These are phyloP conservation scores for Penicillium paxilli DNA, from an alignment of 495 filamentous ascomycete species.

Conservation along the genomic window DNA sequence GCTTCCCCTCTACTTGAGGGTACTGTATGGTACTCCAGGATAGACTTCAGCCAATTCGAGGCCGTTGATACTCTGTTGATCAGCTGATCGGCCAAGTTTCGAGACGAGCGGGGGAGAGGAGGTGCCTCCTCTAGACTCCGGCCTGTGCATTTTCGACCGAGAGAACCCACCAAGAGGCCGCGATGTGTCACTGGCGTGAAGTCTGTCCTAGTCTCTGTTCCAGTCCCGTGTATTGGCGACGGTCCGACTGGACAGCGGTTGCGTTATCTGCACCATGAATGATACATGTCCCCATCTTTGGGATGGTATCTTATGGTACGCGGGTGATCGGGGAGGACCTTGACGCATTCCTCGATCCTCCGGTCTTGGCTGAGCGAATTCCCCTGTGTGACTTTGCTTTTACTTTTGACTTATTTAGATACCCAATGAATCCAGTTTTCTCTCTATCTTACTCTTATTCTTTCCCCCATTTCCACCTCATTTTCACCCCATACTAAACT, in stretches of 20 bases:
- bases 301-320: no score
- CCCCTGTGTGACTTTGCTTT: neutral
- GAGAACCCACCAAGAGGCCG: neutral
- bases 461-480: neutral
- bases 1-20: no score
- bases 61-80: neutral
- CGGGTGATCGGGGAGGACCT: slow-evolving; percentile 10
- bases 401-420: slow-evolving; percentile 19
- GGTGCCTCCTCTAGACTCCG: no score
- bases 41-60: neutral
- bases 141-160: no score
- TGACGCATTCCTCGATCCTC: slow-evolving; percentile 15
- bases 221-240: slow-evolving; percentile 10
- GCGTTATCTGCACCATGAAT: slow-evolving; percentile 28
- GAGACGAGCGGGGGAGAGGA: no score
- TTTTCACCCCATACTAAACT: no score
- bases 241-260: slow-evolving; percentile 25
- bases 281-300: no score
- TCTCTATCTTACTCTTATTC: neutral
- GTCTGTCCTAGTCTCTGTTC: neutral
- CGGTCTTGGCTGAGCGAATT: slow-evolving; percentile 17
- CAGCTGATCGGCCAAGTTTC: no score
- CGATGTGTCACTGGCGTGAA: neutral
- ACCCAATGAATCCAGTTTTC: slow-evolving; percentile 22
- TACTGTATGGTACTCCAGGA: no score